Percentiles rank a stretch among this genome's conserved stretches.
Conservation (phyloP, 257 asterid species). For the Solanum appendiculatum region DNA sequence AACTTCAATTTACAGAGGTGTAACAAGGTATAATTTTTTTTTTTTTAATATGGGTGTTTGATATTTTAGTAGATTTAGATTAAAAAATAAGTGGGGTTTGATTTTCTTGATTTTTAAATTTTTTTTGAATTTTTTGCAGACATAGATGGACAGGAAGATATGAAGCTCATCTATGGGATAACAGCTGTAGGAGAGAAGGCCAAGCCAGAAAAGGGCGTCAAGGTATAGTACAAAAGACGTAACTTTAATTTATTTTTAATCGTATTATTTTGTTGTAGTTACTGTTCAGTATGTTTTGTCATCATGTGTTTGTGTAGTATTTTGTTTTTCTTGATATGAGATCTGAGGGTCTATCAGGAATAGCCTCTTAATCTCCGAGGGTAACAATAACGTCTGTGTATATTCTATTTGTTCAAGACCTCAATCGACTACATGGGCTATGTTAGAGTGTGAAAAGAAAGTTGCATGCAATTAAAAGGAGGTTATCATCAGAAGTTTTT, state of each 20-base stretch:
- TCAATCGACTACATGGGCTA: background rate
- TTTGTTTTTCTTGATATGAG: background rate
- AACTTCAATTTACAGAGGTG: slow-evolving; percentile 94
- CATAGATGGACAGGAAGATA: slow-evolving; percentile 99
- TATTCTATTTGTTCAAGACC: background rate
- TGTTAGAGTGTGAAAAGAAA: slow-evolving; percentile 5
- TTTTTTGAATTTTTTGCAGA: slow-evolving; percentile 44
- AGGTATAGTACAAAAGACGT: slow-evolving; percentile 32
- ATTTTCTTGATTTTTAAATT: background rate
- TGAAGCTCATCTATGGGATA: slow-evolving; percentile 99
- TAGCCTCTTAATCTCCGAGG: background rate
- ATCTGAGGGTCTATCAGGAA: background rate
- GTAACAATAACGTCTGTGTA: background rate
- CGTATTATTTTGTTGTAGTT: background rate
- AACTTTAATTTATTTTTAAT: background rate
- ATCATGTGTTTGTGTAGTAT: background rate
- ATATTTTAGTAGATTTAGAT: background rate
- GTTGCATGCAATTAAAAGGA: slow-evolving; percentile 16
- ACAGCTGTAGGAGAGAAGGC: slow-evolving; percentile 98
- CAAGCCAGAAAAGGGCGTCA: slow-evolving; percentile 99
- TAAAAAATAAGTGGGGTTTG: background rate
- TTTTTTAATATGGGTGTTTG: background rate
- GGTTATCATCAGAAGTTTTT: slow-evolving; percentile 6
- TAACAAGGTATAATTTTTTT: slow-evolving; percentile 47
- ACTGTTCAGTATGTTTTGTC: background rate